Evolutionary conservation across 371 early-diverging fungal genomes (phyloP).

Genomic region (Mucor mucedo): DNA sequence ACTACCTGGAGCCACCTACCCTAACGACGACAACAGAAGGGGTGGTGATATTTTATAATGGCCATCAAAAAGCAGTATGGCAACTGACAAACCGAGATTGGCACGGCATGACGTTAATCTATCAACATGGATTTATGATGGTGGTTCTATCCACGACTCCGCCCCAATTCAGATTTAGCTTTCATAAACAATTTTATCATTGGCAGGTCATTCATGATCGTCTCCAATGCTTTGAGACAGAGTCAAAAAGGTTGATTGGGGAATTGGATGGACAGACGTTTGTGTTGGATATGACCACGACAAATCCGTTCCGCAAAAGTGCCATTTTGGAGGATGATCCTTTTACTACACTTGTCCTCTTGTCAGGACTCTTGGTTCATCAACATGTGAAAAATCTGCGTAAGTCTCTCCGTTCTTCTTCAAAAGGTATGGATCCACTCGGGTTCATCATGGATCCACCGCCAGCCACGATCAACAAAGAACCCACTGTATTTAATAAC

Average conservation of each 20-base stretch:
- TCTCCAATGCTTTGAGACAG: constrained; percentile 16
- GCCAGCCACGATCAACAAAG: neutral
- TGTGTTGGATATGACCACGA: neutral
- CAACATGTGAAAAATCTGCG: constrained; percentile 30
- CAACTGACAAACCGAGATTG: constrained; percentile 34
- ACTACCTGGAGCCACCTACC: constrained; percentile 8
- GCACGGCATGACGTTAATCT: constrained; percentile 32
- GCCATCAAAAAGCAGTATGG: constrained; percentile 29
- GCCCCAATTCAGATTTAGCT: constrained; percentile 24
- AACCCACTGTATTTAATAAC: neutral
- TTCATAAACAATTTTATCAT: constrained; percentile 24
- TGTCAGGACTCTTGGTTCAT: constrained; percentile 36
- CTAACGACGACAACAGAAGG: neutral
- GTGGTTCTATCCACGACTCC: constrained; percentile 31
- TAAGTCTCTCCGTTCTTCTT: constrained; percentile 29
- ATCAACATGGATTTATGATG: constrained; percentile 6
- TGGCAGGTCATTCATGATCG: constrained; percentile 16
- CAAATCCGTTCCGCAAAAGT: constrained; percentile 14
- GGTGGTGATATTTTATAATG: constrained; percentile 19
- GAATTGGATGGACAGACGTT: constrained; percentile 12
- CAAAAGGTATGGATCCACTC: constrained; percentile 34
- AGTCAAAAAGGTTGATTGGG: constrained; percentile 16
- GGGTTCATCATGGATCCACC: constrained; percentile 30
- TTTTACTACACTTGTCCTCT: constrained; percentile 32
- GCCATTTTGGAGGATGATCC: constrained; percentile 15